These are phyloP conservation scores for Podospora pseudopauciseta DNA, from an alignment of 495 filamentous ascomycete genomes.

Conservation along the genomic window DNA sequence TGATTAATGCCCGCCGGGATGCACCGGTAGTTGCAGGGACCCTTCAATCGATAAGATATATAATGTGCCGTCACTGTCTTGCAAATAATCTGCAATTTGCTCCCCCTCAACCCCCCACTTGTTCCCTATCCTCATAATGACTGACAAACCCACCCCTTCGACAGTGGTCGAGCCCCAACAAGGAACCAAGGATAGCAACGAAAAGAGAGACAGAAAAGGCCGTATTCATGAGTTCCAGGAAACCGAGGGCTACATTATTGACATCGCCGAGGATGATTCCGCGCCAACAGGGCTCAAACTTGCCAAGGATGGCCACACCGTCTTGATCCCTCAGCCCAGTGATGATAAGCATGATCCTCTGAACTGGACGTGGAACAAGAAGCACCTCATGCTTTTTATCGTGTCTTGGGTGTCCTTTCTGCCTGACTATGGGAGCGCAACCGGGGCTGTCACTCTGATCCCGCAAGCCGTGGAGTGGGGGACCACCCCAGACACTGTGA, in stretches of 20 bases:
- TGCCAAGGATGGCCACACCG: conserved; percentile 43
- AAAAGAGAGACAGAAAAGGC: not conserved
- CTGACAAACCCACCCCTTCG: not conserved
- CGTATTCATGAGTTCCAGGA: conserved; percentile 33
- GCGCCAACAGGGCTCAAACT: conserved; percentile 33
- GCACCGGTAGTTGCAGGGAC: too few relatives aligned
- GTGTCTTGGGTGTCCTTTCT: conserved; percentile 53
- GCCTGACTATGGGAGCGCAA: conserved; percentile 55
- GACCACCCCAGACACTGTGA: conserved; percentile 47
- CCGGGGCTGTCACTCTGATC: conserved; percentile 52
- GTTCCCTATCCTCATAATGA: not conserved
- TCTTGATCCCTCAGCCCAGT: conserved; percentile 59
- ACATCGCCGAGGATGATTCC: conserved; percentile 30
- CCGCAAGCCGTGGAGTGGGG: conserved; percentile 51
- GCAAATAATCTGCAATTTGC: too few relatives aligned
- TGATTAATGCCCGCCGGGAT: too few relatives aligned
- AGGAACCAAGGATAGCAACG: too few relatives aligned
- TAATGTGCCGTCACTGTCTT: not conserved
- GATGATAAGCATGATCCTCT: conserved; percentile 56
- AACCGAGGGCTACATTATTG: conserved; percentile 38
- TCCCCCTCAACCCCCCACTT: not conserved
- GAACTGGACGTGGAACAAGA: conserved; percentile 54
- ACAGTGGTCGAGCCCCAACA: not conserved
- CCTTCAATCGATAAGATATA: not conserved
- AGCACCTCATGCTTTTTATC: conserved; percentile 52